Evolutionary conservation across 1,139 yeast genomes (phyloP), one percentile per base, ranked within the genome.

Genomic region (Hanseniaspora sp.): DNA sequence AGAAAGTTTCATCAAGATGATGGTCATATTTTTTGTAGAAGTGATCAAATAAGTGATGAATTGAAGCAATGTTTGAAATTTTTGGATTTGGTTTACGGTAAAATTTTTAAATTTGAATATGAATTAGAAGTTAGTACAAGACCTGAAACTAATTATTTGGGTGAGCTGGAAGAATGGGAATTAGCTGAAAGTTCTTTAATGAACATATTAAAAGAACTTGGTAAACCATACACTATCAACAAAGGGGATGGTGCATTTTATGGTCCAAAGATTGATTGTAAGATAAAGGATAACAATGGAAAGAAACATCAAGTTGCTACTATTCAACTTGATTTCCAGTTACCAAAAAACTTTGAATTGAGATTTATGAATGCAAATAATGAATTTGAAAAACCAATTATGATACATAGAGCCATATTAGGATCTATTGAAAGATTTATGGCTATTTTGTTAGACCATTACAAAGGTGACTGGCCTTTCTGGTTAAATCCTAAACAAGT

Each of bases 1-100:
- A 78, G 99, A 59, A 79, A 96, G 61, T 94, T 94, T 74, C 98
- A 94, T 67, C 99, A 94, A 70, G 99, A 94, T 67, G 98, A 94
- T 67, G 98, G 96, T 11, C 98, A 94, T 65, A 92, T 94, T 46
- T 94, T 94, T 71, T 94, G 99, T 68, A 80, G 84, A 23, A 75
- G 80, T 55, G 82, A 77, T 30, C 98, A 94, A 69, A 84, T 94
- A 55, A 81, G 82, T 63, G 69, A 73, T 47, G 98, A 94, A 67
- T 87, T 92, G 56, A 67, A 75, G 33, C 79, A 82, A 58, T 85
- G 94, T 46, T 74, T 92, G 60, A 79, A 80, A 62, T 75, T 92
- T 65, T 76, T 92, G 61, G 82, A 84, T 63, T 78, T 83, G 59
- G 80, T 94, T 29, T 92, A 92, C 67, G 60, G 63, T 3, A 78